Evolutionary conservation across 768 basidiomycete genomes (phyloP).

Genomic region (Coprinopsis sp.): DNA sequence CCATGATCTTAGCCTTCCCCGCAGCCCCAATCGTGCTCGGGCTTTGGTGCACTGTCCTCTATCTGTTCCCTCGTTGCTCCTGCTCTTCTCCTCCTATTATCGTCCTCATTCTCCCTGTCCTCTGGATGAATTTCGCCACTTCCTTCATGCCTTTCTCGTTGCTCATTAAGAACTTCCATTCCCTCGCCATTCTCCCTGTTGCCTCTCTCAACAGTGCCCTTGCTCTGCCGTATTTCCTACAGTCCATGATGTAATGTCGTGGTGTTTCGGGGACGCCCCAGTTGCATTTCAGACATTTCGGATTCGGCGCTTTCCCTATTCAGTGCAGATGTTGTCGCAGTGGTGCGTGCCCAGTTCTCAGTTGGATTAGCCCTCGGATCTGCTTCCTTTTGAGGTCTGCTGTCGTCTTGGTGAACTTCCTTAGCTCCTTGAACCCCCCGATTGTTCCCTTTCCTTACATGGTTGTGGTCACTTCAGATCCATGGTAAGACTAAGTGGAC

Average conservation of each 20-base stretch:
- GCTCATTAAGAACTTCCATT: too few species aligned
- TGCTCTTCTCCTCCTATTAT: too few species aligned
- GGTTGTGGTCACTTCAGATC: neutral
- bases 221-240: neutral
- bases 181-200: too few species aligned
- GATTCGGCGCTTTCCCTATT: slow-evolving; percentile 2
- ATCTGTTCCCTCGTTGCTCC: too few species aligned
- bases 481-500: too few species aligned
- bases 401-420: neutral
- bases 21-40: too few species aligned
- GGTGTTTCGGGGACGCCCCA: neutral
- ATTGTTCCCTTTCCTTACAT: neutral
- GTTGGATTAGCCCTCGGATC: neutral
- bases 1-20: too few species aligned
- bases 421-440: neutral
- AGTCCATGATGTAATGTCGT: neutral
- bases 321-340: slow-evolving; percentile 1
- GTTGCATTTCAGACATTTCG: slow-evolving; percentile 1
- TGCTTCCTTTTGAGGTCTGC: neutral
- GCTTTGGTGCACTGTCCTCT: too few species aligned
- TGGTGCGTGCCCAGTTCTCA: slow-evolving; percentile 2
- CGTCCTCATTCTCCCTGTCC: too few species aligned
- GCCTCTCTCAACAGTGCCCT: neutral
- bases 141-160: too few species aligned
- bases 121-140: too few species aligned